A percentile compares a stretch with the other conserved stretches of the same genome.
Evolutionary conservation across 768 basidiomycete species (phyloP).

Genomic region (Tylopilus rubrobrunneus): DNA sequence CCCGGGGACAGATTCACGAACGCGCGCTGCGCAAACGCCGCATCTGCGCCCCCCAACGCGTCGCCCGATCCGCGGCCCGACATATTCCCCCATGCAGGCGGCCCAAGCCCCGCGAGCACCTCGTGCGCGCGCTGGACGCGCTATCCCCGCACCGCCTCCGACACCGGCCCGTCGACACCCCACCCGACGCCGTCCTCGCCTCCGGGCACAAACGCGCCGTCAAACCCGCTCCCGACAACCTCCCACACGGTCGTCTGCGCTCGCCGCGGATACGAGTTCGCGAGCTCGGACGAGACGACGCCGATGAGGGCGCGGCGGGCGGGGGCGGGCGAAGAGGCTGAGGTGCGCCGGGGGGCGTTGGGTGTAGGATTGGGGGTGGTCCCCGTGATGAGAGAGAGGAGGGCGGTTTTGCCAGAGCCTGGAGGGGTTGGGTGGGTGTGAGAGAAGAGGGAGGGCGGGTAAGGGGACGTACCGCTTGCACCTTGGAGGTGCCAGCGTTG

Average conservation of each 20-base stretch:
- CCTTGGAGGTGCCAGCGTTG: slow-evolving; percentile 91
- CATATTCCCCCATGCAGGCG: slow-evolving; percentile 41
- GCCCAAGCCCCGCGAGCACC: slow-evolving; percentile 65
- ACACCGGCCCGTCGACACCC: slow-evolving; percentile 37
- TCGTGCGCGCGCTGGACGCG: slow-evolving; percentile 46
- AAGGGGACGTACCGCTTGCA: slow-evolving; percentile 61
- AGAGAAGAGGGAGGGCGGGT: background rate
- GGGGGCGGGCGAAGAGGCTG: slow-evolving; percentile 59
- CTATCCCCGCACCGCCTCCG: slow-evolving; percentile 31
- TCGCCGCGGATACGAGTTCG: slow-evolving; percentile 83
- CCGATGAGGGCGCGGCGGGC: slow-evolving; percentile 65
- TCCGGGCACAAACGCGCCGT: slow-evolving; percentile 69
- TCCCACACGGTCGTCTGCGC: slow-evolving; percentile 68
- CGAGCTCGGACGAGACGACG: slow-evolving; percentile 84
- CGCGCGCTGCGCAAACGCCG: slow-evolving; percentile 41
- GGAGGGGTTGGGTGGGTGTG: background rate
- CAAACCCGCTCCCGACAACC: slow-evolving; percentile 84
- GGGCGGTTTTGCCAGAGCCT: slow-evolving; percentile 95
- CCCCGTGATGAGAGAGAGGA: slow-evolving; percentile 88
- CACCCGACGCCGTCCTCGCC: slow-evolving; percentile 44
- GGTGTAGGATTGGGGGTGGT: slow-evolving; percentile 92
- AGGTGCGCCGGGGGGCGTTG: slow-evolving; percentile 48
- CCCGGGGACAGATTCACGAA: slow-evolving; percentile 69
- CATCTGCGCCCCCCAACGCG: slow-evolving; percentile 16
- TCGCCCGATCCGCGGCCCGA: no score